phyloP scores from a whole-genome alignment of 495 filamentous ascomycete genomes.

The Hamigera avellanea region DNA sequence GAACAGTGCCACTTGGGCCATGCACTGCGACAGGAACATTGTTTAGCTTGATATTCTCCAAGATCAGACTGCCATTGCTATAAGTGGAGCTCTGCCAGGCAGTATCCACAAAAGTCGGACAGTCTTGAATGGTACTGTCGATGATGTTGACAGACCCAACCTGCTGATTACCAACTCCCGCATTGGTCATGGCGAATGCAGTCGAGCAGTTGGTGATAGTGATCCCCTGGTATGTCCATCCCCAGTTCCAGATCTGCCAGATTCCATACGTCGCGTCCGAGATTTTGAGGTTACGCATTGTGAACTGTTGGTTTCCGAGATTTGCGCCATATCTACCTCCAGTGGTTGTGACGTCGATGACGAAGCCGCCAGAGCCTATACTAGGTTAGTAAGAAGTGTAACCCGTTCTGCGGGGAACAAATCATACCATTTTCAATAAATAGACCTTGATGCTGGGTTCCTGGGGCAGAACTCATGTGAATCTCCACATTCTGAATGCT shows the following conservation, averaged over 20 bases:
- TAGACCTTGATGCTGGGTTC: slow-evolving; percentile 59
- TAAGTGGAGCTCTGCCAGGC: slow-evolving; percentile 25
- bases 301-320: slow-evolving; percentile 74
- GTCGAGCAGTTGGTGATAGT: slow-evolving; percentile 39
- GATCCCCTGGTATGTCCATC: slow-evolving; percentile 42
- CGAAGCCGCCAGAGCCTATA: slow-evolving; percentile 57
- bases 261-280: slow-evolving; percentile 50
- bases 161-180: slow-evolving; percentile 19
- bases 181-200: slow-evolving; percentile 35
- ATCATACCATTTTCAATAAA: slow-evolving; percentile 60
- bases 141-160: slow-evolving; percentile 40
- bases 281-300: slow-evolving; percentile 62
- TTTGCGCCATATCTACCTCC: slow-evolving; percentile 56
- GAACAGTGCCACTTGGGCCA: slow-evolving; percentile 36
- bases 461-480: slow-evolving; percentile 45
- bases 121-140: slow-evolving; percentile 51
- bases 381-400: not conserved
- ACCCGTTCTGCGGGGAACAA: slow-evolving; percentile 3
- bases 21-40: slow-evolving; percentile 52
- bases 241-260: slow-evolving; percentile 48
- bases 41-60: slow-evolving; percentile 58
- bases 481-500: slow-evolving; percentile 72
- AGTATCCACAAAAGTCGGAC: slow-evolving; percentile 52
- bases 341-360: slow-evolving; percentile 51
- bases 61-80: slow-evolving; percentile 40